These are phyloP conservation scores for Lepidium didymum DNA, from an alignment of 345 rosid species.

Conservation along the genomic window DNA sequence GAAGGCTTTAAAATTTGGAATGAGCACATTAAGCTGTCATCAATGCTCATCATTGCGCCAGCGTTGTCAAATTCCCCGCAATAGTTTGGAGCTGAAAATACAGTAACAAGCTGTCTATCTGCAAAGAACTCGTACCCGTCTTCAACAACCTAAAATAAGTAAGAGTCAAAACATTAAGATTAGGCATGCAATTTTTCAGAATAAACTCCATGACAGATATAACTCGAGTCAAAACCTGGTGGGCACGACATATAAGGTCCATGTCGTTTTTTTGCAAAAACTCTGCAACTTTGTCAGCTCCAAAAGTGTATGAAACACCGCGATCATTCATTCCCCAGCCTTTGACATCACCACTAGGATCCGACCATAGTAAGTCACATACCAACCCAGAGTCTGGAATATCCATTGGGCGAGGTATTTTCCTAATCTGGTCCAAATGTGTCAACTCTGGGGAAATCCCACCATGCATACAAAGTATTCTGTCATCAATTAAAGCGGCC, in stretches of 20 bases:
- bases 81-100: constrained; percentile 91
- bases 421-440: constrained; percentile 68
- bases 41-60: constrained; percentile 96
- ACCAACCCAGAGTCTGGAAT: constrained; percentile 87
- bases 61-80: constrained; percentile 94
- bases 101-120: constrained; percentile 76
- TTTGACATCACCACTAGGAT: constrained; percentile 70
- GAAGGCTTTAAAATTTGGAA: constrained; percentile 86
- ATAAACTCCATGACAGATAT: not conserved
- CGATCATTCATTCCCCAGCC: constrained; percentile 96
- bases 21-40: constrained; percentile 87
- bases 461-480: constrained; percentile 94
- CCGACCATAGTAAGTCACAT: constrained; percentile 92
- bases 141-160: constrained; percentile 62
- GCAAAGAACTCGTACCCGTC: constrained; percentile 94
- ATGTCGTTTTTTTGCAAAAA: constrained; percentile 67
- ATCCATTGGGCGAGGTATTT: constrained; percentile 67
- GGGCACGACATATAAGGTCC: constrained; percentile 95
- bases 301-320: constrained; percentile 86
- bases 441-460: constrained; percentile 85
- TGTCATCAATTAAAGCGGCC: constrained; percentile 81
- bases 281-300: constrained; percentile 67
- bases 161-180: not conserved
- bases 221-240: constrained; percentile 44
- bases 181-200: not conserved